Percentiles rank a stretch among this genome's conserved stretches.
phyloP scores from a whole-genome alignment of 2,329 filamentous ascomycete species.

The Fusarium proliferatum region DNA sequence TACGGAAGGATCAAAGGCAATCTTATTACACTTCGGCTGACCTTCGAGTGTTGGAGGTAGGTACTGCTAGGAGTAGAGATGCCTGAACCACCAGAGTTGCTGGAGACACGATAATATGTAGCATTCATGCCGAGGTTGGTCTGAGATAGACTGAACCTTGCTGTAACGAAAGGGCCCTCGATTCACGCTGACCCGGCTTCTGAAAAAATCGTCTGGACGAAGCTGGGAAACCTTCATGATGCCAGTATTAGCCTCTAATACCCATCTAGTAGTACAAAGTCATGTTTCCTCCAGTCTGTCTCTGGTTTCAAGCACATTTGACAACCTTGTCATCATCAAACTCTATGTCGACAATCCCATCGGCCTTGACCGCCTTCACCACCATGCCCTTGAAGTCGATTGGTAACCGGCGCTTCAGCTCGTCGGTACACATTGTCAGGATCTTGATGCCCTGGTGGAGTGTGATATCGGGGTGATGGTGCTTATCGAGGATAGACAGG shows the following conservation, averaged over 20 bases:
- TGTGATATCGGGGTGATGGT: constrained; percentile 94
- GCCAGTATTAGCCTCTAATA: constrained; percentile 39
- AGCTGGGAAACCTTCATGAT: constrained; percentile 39
- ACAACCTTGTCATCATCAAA: constrained; percentile 85
- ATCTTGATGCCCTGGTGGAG: constrained; percentile 92
- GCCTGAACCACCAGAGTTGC: neutral
- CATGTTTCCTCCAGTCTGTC: constrained; percentile 39
- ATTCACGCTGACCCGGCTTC: neutral
- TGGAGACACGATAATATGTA: neutral
- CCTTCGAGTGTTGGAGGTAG: neutral
- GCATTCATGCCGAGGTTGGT: neutral
- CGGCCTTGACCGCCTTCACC: constrained; percentile 95
- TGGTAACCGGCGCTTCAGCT: constrained; percentile 94
- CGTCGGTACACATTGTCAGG: constrained; percentile 93
- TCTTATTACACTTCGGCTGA: neutral
- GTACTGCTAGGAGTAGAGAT: neutral
- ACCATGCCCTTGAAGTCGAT: constrained; percentile 98
- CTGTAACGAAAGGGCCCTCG: neutral
- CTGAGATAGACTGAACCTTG: neutral
- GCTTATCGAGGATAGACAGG: constrained; percentile 96
- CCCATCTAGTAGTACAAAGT: constrained; percentile 53
- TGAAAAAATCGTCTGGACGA: neutral
- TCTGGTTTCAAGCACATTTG: constrained; percentile 62
- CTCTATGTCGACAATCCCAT: constrained; percentile 86
- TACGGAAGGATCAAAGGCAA: neutral